phyloP scores from a whole-genome alignment of 1,284 basidiomycete genomes.

The Cerrena zonata region DNA sequence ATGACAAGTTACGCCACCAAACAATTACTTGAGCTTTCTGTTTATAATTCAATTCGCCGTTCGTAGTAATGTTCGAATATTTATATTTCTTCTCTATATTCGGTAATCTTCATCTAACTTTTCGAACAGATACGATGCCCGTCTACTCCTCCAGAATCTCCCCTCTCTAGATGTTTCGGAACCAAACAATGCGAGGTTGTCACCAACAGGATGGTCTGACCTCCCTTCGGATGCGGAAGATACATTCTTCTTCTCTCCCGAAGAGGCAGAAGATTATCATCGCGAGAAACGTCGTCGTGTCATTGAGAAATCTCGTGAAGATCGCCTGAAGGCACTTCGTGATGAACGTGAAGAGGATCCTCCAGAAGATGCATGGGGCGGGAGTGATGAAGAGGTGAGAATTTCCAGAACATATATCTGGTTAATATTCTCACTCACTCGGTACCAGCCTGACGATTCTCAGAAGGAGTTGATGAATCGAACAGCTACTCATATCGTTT shows the following conservation, averaged over 20 bases:
- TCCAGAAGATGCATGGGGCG: constrained; percentile 51
- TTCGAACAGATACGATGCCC: constrained; percentile 66
- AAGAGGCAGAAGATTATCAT: constrained; percentile 61
- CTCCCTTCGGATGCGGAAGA: constrained; percentile 80
- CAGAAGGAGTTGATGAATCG: constrained; percentile 68
- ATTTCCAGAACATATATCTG: background rate
- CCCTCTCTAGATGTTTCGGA: constrained; percentile 4
- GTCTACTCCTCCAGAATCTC: constrained; percentile 59
- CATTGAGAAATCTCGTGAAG: constrained; percentile 57
- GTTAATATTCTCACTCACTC: background rate
- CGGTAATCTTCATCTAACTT: too few species aligned
- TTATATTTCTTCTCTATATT: constrained; percentile 12
- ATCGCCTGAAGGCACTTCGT: constrained; percentile 55
- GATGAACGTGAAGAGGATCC: constrained; percentile 35
- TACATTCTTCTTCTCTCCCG: constrained; percentile 66
- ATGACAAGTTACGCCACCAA: too few species aligned
- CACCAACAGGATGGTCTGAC: constrained; percentile 71
- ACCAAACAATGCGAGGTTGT: constrained; percentile 23
- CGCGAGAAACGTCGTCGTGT: constrained; percentile 59
- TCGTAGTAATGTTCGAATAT: constrained; percentile 8
- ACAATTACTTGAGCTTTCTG: too few species aligned
- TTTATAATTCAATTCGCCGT: too few species aligned
- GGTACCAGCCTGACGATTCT: constrained; percentile 63
- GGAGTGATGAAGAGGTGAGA: constrained; percentile 67
- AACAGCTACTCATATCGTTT: constrained; percentile 62